A percentile compares a stretch with the other conserved stretches of the same genome.
phyloP scores from a whole-genome alignment of 2,329 filamentous ascomycete genomes.

The Trichocomaceae sp. region DNA sequence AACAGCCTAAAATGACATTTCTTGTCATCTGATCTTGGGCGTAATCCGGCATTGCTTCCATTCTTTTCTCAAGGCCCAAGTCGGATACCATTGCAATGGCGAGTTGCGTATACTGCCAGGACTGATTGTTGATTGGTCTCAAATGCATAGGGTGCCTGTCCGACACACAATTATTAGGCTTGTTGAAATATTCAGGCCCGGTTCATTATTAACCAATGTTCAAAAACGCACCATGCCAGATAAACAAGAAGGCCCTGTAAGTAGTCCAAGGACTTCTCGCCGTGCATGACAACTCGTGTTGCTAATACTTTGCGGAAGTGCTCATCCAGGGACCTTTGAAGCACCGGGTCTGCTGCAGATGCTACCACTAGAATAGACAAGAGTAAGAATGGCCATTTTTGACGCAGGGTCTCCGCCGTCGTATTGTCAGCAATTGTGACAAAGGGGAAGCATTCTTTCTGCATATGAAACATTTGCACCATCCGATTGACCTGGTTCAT shows the following conservation, averaged over 20 bases:
- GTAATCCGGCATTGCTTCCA: not conserved
- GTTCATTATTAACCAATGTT: not conserved
- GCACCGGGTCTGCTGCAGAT: not conserved
- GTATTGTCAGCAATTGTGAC: conserved; percentile 1
- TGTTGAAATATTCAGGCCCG: not conserved
- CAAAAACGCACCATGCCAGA: conserved; percentile 4
- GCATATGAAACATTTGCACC: not conserved
- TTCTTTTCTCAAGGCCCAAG: conserved; percentile 6
- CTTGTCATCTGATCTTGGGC: not conserved
- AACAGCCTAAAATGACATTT: conserved; percentile 7
- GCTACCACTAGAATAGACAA: not conserved
- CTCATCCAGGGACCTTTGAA: conserved; percentile 7
- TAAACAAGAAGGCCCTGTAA: conserved; percentile 10
- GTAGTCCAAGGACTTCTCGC: conserved; percentile 12
- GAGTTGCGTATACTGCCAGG: conserved; percentile 9
- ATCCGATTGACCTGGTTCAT: conserved; percentile 6
- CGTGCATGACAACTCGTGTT: conserved; percentile 8
- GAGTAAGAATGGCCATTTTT: conserved; percentile 5
- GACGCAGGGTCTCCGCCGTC: not conserved
- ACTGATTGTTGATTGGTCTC: conserved; percentile 7
- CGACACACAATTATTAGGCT: not conserved
- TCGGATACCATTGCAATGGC: conserved; percentile 8
- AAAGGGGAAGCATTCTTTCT: conserved; percentile 6
- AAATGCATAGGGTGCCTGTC: conserved; percentile 7
- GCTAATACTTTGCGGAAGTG: conserved; percentile 9